Conservation (phyloP, 257 asterid species). For the Echium plantagineum region DNA sequence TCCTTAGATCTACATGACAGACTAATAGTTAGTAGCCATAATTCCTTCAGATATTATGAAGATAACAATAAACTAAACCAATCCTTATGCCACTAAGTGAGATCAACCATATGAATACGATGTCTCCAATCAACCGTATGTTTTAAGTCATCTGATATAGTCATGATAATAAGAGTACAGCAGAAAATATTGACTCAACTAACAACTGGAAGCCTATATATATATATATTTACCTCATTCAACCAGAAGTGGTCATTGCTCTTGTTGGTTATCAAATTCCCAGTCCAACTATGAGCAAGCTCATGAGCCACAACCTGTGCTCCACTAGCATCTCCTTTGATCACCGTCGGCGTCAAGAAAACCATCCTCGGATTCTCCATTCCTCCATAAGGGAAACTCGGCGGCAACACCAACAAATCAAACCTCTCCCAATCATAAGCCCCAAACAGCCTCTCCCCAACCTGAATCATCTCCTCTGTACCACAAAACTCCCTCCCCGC, state of each 20-base stretch:
- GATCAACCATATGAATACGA: too few relatives aligned
- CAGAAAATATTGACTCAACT: too few relatives aligned
- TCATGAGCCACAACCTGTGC: slow-evolving; percentile 96
- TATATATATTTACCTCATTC: slow-evolving; percentile 77
- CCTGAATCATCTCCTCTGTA: slow-evolving; percentile 84
- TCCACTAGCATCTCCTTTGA: slow-evolving; percentile 79
- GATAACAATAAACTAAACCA: background rate
- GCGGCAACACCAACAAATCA: slow-evolving; percentile 92
- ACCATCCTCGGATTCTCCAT: slow-evolving; percentile 98
- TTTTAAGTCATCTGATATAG: too few relatives aligned
- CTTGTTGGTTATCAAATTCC: slow-evolving; percentile 94
- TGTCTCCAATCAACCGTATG: too few relatives aligned
- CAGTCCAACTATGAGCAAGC: slow-evolving; percentile 98
- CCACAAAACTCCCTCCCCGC: slow-evolving; percentile 82
- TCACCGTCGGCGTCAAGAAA: slow-evolving; percentile 87
- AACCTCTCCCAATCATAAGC: slow-evolving; percentile 94
- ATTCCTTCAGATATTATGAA: background rate
- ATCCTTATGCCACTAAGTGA: too few relatives aligned
- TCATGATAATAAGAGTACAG: background rate
- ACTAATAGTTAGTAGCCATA: too few relatives aligned
- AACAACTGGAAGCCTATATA: background rate
- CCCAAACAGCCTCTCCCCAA: slow-evolving; percentile 82
- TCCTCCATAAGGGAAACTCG: slow-evolving; percentile 92
- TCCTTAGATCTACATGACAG: background rate
- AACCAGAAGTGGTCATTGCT: slow-evolving; percentile 93